Conservation (phyloP, 257 asterid species). For the Cynanchum wilfordii region DNA sequence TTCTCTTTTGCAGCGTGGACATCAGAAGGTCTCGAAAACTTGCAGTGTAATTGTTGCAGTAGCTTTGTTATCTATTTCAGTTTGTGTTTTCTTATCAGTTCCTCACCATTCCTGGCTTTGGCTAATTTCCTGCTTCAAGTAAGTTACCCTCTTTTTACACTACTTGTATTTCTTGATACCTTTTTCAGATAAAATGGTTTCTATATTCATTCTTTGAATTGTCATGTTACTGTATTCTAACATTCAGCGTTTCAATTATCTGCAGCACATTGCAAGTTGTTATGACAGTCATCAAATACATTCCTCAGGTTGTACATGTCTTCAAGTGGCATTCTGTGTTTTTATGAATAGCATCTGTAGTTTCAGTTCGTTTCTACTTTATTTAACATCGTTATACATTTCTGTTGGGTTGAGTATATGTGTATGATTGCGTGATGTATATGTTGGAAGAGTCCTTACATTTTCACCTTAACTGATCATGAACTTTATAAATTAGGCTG, state of each 20-base stretch:
- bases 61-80: conserved; percentile 64
- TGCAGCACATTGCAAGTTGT: conserved; percentile 78
- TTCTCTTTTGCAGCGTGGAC: conserved; percentile 59
- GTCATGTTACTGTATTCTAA: conserved; percentile 2
- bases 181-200: not conserved
- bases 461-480: not conserved
- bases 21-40: conserved; percentile 63
- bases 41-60: conserved; percentile 39
- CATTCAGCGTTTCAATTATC: not conserved
- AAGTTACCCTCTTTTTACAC: conserved; percentile 26
- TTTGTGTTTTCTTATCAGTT: conserved; percentile 60
- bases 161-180: not conserved
- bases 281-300: conserved; percentile 84
- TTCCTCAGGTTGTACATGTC: conserved; percentile 69
- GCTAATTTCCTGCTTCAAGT: conserved; percentile 88
- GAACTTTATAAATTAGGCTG: conserved; percentile 36
- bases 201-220: not conserved
- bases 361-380: not conserved
- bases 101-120: conserved; percentile 86
- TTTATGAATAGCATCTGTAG: not conserved
- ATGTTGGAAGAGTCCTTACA: not conserved
- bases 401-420: not conserved
- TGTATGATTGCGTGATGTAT: not conserved
- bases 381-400: not conserved
- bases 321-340: not conserved